Percentiles rank a stretch among this genome's conserved stretches.
Evolutionary conservation across 2,329 filamentous ascomycete species (phyloP).

Genomic region (Cladophialophora chaetospira): DNA sequence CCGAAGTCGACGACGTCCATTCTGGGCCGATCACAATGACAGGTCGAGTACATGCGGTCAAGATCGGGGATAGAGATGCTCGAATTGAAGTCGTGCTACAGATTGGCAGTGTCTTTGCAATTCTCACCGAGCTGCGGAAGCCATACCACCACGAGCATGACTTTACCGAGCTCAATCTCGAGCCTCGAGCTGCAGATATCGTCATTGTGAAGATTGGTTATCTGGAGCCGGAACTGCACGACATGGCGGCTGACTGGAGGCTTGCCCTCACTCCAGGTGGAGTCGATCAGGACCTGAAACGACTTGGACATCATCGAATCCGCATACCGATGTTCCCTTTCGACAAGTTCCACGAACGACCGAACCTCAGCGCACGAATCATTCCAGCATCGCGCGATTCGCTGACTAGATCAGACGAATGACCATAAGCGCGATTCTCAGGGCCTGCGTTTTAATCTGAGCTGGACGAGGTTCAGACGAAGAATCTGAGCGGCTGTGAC

Average conservation of each 20-base stretch:
- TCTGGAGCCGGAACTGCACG: slow-evolving; percentile 8
- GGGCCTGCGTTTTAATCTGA: background rate
- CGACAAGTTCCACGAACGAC: background rate
- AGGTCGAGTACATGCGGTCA: slow-evolving; percentile 6
- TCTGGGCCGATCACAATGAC: slow-evolving; percentile 5
- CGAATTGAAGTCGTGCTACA: slow-evolving; percentile 1
- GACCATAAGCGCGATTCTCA: background rate
- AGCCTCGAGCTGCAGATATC: slow-evolving; percentile 3
- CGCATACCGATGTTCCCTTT: slow-evolving; percentile 10
- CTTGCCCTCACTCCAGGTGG: slow-evolving; percentile 8
- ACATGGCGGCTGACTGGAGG: slow-evolving; percentile 9
- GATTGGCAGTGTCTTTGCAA: slow-evolving; percentile 8
- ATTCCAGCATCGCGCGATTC: slow-evolving; percentile 1
- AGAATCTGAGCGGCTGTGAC: too few species aligned
- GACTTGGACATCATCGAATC: slow-evolving; percentile 7
- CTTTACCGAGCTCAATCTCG: slow-evolving; percentile 6
- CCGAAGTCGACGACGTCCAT: slow-evolving; percentile 3
- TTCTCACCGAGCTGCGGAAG: slow-evolving; percentile 6
- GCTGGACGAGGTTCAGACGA: too few species aligned
- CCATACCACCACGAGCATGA: slow-evolving; percentile 10
- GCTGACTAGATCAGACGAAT: background rate
- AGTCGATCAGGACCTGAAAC: slow-evolving; percentile 8
- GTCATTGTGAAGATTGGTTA: slow-evolving; percentile 14
- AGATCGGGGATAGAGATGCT: slow-evolving; percentile 5
- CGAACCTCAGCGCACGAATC: background rate